phyloP scores from a whole-genome alignment of 208 protist species.

The Trypanosoma caninum region DNA sequence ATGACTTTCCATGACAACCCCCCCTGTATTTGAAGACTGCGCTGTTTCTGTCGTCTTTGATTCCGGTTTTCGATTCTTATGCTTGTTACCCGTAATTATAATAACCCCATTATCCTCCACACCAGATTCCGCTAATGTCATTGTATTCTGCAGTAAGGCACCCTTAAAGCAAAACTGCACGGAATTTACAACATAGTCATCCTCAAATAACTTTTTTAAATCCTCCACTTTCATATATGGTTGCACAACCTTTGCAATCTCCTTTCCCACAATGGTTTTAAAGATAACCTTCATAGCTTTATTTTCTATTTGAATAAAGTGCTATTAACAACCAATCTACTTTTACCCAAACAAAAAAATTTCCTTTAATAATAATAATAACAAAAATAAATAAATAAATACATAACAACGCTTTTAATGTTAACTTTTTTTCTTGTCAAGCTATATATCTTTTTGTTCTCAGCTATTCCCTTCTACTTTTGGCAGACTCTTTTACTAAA shows the following conservation, averaged over 20 bases:
- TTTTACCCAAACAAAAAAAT: too few relatives aligned
- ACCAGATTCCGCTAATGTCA: constrained; percentile 46
- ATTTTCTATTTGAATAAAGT: background rate
- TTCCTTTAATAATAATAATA: too few relatives aligned
- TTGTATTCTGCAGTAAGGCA: constrained; percentile 48
- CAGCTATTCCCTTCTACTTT: too few relatives aligned
- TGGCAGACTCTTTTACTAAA: too few relatives aligned
- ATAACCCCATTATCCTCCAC: constrained; percentile 54
- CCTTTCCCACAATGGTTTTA: constrained; percentile 56
- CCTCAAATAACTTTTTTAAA: constrained; percentile 61
- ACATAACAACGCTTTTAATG: too few relatives aligned
- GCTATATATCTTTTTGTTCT: too few relatives aligned
- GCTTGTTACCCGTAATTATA: constrained; percentile 75
- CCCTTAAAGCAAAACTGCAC: constrained; percentile 78
- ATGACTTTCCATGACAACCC: constrained; percentile 14
- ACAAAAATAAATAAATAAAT: too few relatives aligned
- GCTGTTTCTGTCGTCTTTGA: background rate
- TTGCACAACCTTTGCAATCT: constrained; percentile 53
- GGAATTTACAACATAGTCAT: constrained; percentile 63
- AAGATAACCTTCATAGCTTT: constrained; percentile 70
- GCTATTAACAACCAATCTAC: too few relatives aligned
- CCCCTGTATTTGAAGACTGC: background rate
- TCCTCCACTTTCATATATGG: constrained; percentile 42
- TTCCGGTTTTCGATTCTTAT: constrained; percentile 40
- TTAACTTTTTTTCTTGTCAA: too few relatives aligned